These are phyloP conservation scores for Nosema bombycis DNA, from an alignment of 371 early-diverging fungal genomes.

Conservation along the genomic window DNA sequence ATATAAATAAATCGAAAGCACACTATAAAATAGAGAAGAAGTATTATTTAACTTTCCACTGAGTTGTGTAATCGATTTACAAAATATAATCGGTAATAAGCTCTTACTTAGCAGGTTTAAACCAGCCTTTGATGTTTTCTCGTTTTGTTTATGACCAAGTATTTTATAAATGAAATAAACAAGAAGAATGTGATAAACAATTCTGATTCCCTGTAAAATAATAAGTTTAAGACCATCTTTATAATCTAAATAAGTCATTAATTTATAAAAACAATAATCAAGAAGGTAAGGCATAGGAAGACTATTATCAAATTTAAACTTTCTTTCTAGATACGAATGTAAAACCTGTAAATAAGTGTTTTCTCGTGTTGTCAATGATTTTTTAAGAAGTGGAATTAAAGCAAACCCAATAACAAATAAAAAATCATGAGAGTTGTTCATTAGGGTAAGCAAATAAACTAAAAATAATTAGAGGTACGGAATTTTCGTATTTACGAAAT, in stretches of 20 bases:
- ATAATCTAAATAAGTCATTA: no score
- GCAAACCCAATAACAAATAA: background rate
- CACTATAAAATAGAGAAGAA: background rate
- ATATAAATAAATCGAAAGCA: background rate
- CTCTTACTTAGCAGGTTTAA: background rate
- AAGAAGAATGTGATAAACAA: no score
- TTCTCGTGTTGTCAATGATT: background rate
- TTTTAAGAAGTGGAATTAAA: background rate
- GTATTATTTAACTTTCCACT: background rate
- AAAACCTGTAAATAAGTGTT: background rate
- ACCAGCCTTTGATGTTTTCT: background rate
- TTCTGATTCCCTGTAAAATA: no score
- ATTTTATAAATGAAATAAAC: background rate
- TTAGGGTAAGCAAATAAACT: background rate
- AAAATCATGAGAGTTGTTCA: background rate
- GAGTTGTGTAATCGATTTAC: background rate
- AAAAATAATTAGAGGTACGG: no score
- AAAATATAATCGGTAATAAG: background rate
- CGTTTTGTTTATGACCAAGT: background rate
- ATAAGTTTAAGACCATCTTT: no score
- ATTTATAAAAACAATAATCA: no score
- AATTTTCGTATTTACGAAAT: no score
- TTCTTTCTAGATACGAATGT: background rate
- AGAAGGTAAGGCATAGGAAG: background rate
- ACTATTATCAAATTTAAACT: background rate